These are phyloP conservation scores for Penicillium brasilianum DNA, from an alignment of 2,329 filamentous ascomycete genomes.

Conservation along the genomic window DNA sequence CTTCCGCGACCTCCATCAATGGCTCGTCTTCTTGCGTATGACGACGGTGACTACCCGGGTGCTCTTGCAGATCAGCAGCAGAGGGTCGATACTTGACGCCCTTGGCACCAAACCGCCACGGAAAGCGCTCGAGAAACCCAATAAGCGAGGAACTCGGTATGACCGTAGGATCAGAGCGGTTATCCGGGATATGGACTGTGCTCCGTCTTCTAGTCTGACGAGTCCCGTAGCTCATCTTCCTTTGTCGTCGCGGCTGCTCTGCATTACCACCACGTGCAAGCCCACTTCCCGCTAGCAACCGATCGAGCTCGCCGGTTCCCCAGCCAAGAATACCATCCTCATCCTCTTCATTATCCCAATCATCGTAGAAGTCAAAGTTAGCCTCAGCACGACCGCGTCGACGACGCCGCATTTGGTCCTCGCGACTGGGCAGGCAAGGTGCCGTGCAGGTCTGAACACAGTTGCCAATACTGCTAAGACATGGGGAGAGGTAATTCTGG, in stretches of 20 bases:
- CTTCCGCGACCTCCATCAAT: constrained; percentile 68
- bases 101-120: constrained; percentile 79
- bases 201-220: constrained; percentile 65
- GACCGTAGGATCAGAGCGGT: constrained; percentile 75
- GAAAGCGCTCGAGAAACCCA: constrained; percentile 81
- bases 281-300: constrained; percentile 73
- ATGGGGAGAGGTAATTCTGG: constrained; percentile 83
- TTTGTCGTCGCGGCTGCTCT: constrained; percentile 72
- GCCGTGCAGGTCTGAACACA: constrained; percentile 73
- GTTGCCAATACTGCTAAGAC: constrained; percentile 68
- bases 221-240: constrained; percentile 89
- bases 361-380: constrained; percentile 96
- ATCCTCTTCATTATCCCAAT: constrained; percentile 76
- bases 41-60: constrained; percentile 65
- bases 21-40: constrained; percentile 68
- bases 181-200: constrained; percentile 55
- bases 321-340: constrained; percentile 71
- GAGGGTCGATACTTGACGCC: constrained; percentile 87
- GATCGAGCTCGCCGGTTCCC: constrained; percentile 84
- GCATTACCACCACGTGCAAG: constrained; percentile 47
- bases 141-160: constrained; percentile 85
- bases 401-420: constrained; percentile 74
- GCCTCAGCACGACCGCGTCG: constrained; percentile 74
- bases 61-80: constrained; percentile 86
- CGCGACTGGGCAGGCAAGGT: constrained; percentile 68